Conservation (phyloP, 2,329 filamentous ascomycete genomes). For the Pseudofabraea citricarpa region DNA sequence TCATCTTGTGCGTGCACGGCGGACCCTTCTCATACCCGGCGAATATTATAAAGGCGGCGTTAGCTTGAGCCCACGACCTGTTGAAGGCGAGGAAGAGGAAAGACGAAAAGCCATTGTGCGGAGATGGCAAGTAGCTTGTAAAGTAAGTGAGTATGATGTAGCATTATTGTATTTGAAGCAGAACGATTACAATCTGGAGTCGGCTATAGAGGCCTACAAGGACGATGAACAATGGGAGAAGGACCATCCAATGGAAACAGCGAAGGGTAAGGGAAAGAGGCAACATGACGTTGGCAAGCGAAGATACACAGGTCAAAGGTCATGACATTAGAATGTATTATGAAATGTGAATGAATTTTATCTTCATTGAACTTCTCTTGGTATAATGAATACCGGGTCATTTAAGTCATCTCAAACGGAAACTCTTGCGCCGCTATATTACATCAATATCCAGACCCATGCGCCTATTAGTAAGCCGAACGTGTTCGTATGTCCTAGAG, state of each 20-base stretch:
- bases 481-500: constrained; percentile 50
- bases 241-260: constrained; percentile 53
- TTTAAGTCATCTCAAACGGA: constrained; percentile 2
- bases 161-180: constrained; percentile 73
- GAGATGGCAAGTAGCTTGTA: constrained; percentile 75
- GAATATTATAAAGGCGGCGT: constrained; percentile 63
- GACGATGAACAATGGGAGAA: constrained; percentile 75
- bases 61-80: constrained; percentile 62
- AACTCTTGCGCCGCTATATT: constrained; percentile 8
- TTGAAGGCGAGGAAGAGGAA: constrained; percentile 74
- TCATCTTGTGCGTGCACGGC: constrained; percentile 63
- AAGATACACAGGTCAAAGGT: constrained; percentile 25
- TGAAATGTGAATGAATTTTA: not conserved
- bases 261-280: constrained; percentile 37
- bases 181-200: constrained; percentile 58
- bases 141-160: constrained; percentile 71
- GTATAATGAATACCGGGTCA: not conserved
- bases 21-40: constrained; percentile 67
- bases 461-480: constrained; percentile 41
- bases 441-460: constrained; percentile 15
- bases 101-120: constrained; percentile 64
- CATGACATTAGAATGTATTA: constrained; percentile 3
- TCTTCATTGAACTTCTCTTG: not conserved
- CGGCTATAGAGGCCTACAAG: constrained; percentile 58
- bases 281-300: constrained; percentile 24